A percentile compares a stretch with the other conserved stretches of the same genome.
Conservation (phyloP, 371 early-diverging fungal species). For the Sporodiniella umbellata region DNA sequence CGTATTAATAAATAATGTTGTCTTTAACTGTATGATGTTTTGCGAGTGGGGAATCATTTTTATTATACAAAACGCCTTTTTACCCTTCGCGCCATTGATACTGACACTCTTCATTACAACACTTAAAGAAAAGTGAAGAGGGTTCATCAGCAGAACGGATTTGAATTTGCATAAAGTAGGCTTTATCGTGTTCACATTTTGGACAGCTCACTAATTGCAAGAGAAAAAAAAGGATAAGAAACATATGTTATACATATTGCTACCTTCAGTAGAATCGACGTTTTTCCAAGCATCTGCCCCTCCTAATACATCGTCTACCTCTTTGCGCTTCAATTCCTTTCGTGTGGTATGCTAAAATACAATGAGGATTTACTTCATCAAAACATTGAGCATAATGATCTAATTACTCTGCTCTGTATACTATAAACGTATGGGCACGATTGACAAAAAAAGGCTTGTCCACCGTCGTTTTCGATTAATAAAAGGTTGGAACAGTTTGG, state of each 20-base stretch:
- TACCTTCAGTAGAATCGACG: slow-evolving; percentile 87
- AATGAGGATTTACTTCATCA: too few relatives aligned
- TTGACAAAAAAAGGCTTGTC: slow-evolving; percentile 81
- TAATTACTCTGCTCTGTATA: slow-evolving; percentile 52
- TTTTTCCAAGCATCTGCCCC: slow-evolving; percentile 91
- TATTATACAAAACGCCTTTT: not conserved
- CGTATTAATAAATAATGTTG: slow-evolving; percentile 8
- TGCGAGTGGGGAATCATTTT: not conserved
- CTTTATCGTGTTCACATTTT: slow-evolving; percentile 84
- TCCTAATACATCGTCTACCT: slow-evolving; percentile 93
- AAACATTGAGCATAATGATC: too few relatives aligned
- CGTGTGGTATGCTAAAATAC: slow-evolving; percentile 56
- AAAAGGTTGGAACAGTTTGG: slow-evolving; percentile 86
- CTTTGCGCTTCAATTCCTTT: slow-evolving; percentile 73
- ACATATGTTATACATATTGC: too few relatives aligned
- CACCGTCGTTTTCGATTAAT: slow-evolving; percentile 64
- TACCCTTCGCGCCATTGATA: slow-evolving; percentile 77
- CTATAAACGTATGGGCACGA: slow-evolving; percentile 87
- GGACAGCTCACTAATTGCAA: slow-evolving; percentile 73
- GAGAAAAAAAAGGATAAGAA: too few relatives aligned
- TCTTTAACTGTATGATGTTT: too few relatives aligned
- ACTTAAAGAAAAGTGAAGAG: slow-evolving; percentile 87
- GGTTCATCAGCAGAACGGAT: slow-evolving; percentile 97
- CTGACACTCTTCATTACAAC: slow-evolving; percentile 65
- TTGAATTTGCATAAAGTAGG: slow-evolving; percentile 93